A percentile compares a stretch with the other conserved stretches of the same genome.
Evolutionary conservation across 768 basidiomycete genomes (phyloP).

Genomic region (Lactarius tabidus): DNA sequence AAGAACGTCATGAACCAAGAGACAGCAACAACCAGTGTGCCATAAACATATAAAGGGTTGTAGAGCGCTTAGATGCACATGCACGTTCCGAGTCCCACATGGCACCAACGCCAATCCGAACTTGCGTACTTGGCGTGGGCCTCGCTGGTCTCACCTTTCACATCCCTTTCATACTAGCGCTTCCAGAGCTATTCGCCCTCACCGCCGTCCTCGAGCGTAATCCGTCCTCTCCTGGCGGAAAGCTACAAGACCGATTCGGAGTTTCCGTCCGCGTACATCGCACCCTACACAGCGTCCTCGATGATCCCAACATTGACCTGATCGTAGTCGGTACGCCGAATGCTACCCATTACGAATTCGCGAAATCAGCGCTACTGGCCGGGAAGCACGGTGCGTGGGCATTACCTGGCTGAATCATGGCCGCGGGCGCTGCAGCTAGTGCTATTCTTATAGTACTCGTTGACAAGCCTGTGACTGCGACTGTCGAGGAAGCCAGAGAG

Average conservation of each 20-base stretch:
- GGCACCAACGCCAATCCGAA: constrained; percentile 48
- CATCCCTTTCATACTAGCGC: constrained; percentile 68
- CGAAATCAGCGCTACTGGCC: constrained; percentile 60
- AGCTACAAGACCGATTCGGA: constrained; percentile 63
- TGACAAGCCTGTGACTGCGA: constrained; percentile 74
- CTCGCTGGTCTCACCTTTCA: constrained; percentile 78
- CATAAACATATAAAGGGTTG: neutral
- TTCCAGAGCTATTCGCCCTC: constrained; percentile 65
- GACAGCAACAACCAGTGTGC: neutral
- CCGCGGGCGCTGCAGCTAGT: neutral
- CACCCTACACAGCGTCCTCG: constrained; percentile 55
- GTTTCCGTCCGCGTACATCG: constrained; percentile 52
- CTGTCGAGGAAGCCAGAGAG: constrained; percentile 52
- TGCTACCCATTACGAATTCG: constrained; percentile 64
- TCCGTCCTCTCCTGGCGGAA: constrained; percentile 55
- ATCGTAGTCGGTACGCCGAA: constrained; percentile 71
- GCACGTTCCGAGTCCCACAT: neutral
- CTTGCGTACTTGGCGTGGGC: constrained; percentile 70
- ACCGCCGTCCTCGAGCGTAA: constrained; percentile 74
- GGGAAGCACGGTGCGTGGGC: constrained; percentile 66
- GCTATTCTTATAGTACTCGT: constrained; percentile 52
- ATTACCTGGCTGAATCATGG: neutral
- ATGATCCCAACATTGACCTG: constrained; percentile 60
- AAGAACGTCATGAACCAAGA: neutral
- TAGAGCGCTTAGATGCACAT: neutral